phyloP scores from a whole-genome alignment of 139 green algal genomes.

The Chlamydomonas asymmetrica region DNA sequence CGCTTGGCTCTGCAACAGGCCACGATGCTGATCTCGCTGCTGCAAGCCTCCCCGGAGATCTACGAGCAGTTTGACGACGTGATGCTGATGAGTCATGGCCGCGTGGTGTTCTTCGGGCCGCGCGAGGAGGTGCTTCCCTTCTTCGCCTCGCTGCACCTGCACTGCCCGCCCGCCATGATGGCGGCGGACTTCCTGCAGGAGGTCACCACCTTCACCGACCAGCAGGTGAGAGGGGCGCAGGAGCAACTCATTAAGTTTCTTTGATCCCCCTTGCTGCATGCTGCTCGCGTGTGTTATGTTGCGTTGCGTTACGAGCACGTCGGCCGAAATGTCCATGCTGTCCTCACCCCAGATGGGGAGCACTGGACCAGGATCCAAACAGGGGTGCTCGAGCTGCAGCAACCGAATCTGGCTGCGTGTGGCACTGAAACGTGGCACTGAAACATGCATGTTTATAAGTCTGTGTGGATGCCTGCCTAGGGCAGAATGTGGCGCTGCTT shows the following conservation, averaged over 20 bases:
- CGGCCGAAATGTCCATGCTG: too few species aligned
- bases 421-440: too few species aligned
- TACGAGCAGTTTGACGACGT: constrained; percentile 65
- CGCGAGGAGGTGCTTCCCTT: constrained; percentile 41
- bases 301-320: too few species aligned
- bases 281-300: background rate
- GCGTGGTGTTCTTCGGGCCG: constrained; percentile 38
- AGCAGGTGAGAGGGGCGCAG: constrained; percentile 7
- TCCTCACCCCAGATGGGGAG: too few species aligned
- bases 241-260: too few species aligned
- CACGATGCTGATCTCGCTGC: constrained; percentile 67
- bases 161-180: constrained; percentile 52
- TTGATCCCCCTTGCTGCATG: background rate
- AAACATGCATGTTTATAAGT: too few species aligned
- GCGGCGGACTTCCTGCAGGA: constrained; percentile 80
- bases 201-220: constrained; percentile 31
- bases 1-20: too few species aligned
- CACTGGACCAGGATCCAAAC: too few species aligned
- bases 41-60: constrained; percentile 80
- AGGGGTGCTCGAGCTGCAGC: too few species aligned
- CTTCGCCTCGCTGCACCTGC: constrained; percentile 55
- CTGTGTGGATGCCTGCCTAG: too few species aligned
- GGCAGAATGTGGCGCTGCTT: too few species aligned
- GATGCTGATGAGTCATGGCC: constrained; percentile 50
- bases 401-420: too few species aligned